Conservation (phyloP, 345 rosid species). For the Salix arbutifolia region DNA sequence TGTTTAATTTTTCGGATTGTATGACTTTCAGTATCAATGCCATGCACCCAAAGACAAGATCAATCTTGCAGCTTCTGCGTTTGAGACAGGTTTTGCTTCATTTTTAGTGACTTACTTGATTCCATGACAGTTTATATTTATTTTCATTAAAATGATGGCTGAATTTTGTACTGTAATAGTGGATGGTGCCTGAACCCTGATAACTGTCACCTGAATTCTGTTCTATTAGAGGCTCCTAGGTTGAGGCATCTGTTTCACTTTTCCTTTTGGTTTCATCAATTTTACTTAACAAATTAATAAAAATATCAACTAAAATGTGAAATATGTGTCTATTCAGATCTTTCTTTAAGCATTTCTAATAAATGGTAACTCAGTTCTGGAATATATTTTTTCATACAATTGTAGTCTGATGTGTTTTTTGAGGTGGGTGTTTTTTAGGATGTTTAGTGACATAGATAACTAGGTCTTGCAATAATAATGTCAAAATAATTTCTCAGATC, state of each 20-base stretch:
- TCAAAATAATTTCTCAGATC: neutral
- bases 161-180: neutral
- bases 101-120: neutral
- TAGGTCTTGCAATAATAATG: neutral
- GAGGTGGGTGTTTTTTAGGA: neutral
- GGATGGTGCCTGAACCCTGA: neutral
- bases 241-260: neutral
- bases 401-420: neutral
- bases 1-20: neutral
- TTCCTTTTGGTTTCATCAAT: neutral
- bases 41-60: constrained; percentile 74
- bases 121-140: neutral
- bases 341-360: neutral
- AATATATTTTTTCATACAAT: neutral
- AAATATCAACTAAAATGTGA: neutral
- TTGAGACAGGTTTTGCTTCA: constrained; percentile 63
- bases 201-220: no score
- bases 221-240: neutral
- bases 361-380: neutral
- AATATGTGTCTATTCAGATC: neutral
- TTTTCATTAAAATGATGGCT: neutral
- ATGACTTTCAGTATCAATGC: constrained; percentile 65
- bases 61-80: constrained; percentile 84
- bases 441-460: neutral
- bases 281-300: neutral